Evolutionary conservation across 805 yeast species (phyloP), one percentile per base, ranked within the genome.

Genomic region (Candida namnaoensis): DNA sequence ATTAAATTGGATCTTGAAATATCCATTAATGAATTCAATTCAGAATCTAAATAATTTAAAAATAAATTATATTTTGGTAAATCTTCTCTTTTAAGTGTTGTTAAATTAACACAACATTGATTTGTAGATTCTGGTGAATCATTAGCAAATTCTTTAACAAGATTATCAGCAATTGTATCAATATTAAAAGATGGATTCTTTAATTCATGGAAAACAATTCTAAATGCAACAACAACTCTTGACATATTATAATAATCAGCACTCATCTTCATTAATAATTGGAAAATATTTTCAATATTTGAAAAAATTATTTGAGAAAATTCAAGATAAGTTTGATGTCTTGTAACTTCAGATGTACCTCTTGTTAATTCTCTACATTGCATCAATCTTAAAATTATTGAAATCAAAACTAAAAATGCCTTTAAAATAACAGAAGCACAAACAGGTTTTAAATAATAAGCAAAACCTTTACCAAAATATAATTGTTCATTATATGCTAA

Each of bases 391-490:
- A 50, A 38, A 14, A 36, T 33, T 1, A 48, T 5, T 0, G 47
- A 38, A 3, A 41, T 35, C 8, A 47, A 33, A 26, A 48, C 40
- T 15, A 53, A 19, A 6, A 45, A 30, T 3, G 54, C 40, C 33
- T 41, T 51, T 1, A 41, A 36, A 2, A 50, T 33, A 1, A 53
- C 45, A 19, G 13, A 35, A n/a, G 39, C 41, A 0, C 52, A 46
- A 6, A 41, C 12, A 19, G 80, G 77, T 41, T 66, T 72, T 30
- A 76, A 39, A 9, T 67, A 51, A 38, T 64, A 56, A 37, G 65
- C 72, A 3, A 69, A 63, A 0, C 70, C 68, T 2, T 53, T 49
- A 2, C 71, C 76, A 50, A 74, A 72, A 48, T 66, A 64, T 1
- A 47, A 35, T 2, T 52, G 45, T 42, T 63, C 57, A 39, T 63